Base-by-base conservation (phyloP, 1,284 basidiomycete genomes). In the Volvariella surrecta region DNA sequence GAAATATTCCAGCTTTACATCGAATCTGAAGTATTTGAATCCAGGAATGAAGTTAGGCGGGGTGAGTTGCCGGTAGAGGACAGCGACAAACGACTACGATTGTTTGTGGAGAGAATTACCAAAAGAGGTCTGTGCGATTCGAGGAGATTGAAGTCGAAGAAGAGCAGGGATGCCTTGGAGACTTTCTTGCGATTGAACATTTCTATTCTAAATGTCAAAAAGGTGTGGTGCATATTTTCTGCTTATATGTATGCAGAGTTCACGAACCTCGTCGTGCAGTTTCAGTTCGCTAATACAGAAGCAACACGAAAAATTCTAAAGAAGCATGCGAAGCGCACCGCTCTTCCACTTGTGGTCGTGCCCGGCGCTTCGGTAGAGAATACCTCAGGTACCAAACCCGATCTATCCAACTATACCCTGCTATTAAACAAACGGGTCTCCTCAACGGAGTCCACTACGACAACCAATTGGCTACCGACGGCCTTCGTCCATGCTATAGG, bases 251-350 rank as follows among this genome's bases (percentile, higher is more conserved):
- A 28, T 28, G 6, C 6, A 11, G 11, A 11, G 9, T 42, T 20
- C 35, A 11, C 17, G 37, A n/a, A 39, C 11, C 22, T 10, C 1
- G 9, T 37, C 38, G 45, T n/a, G 37, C 8, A 86, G 79, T 85
- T 90, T 57, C 87, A 94, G 59, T 64, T 76, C 28, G 90, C 90
- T 6, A 97, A 92, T 52, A 74, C 87, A 4, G 91, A 96, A 60
- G 94, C 93, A 1, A 84, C 80, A 1, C 77, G 88, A 37, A 92
- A 92, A 64, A 91, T 92, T 48, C 75, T 96, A 48, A 96, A 97
- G 71, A 97, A 97, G 60, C 94, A 96, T 58, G 78, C 89, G 20
- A 97, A 96, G 60, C 80, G 90, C 3, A 91, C 89, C 0, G 75
- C 80, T 0, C 64, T 88, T 2, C 77, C 79, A 1, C 58, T 75